Evolutionary conservation across 2,329 filamentous ascomycete species (phyloP).

Genomic region (Incumbomyces lentus): DNA sequence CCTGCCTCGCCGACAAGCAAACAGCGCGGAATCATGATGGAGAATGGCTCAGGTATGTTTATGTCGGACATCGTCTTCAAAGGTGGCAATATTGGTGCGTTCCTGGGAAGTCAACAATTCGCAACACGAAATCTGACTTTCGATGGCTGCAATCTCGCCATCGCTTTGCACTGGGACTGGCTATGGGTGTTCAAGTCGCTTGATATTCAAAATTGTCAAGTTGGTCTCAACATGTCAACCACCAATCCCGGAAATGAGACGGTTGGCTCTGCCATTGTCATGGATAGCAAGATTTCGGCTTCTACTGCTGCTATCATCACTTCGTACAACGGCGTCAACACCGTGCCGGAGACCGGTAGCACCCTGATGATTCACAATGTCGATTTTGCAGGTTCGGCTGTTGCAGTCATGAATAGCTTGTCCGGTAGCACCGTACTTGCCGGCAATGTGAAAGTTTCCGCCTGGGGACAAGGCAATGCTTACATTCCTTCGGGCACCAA

Average conservation of each 20-base stretch:
- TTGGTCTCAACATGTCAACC: slow-evolving; percentile 70
- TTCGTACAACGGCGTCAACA: slow-evolving; percentile 50
- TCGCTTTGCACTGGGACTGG: slow-evolving; percentile 92
- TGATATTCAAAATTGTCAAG: slow-evolving; percentile 60
- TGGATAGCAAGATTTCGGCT: slow-evolving; percentile 70
- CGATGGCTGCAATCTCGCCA: slow-evolving; percentile 69
- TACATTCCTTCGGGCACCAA: slow-evolving; percentile 38
- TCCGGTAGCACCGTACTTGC: slow-evolving; percentile 45
- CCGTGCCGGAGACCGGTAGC: slow-evolving; percentile 60
- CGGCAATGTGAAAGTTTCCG: slow-evolving; percentile 58
- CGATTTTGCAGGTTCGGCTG: slow-evolving; percentile 61
- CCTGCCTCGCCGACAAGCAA: slow-evolving; percentile 55
- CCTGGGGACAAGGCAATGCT: slow-evolving; percentile 70
- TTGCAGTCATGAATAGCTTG: slow-evolving; percentile 47
- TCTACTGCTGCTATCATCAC: slow-evolving; percentile 69
- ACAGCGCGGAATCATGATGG: slow-evolving; percentile 73
- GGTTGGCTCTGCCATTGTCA: slow-evolving; percentile 73
- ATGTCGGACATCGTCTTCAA: slow-evolving; percentile 77
- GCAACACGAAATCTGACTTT: slow-evolving; percentile 74
- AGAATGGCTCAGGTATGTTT: slow-evolving; percentile 72
- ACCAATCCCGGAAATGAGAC: slow-evolving; percentile 50
- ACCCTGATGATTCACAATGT: slow-evolving; percentile 83
- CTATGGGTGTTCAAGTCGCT: slow-evolving; percentile 70
- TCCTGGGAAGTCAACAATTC: slow-evolving; percentile 79
- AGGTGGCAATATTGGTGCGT: slow-evolving; percentile 66